Base-by-base conservation (phyloP, 352 stramenopile genomes). In the Phytophthora aleatoria region DNA sequence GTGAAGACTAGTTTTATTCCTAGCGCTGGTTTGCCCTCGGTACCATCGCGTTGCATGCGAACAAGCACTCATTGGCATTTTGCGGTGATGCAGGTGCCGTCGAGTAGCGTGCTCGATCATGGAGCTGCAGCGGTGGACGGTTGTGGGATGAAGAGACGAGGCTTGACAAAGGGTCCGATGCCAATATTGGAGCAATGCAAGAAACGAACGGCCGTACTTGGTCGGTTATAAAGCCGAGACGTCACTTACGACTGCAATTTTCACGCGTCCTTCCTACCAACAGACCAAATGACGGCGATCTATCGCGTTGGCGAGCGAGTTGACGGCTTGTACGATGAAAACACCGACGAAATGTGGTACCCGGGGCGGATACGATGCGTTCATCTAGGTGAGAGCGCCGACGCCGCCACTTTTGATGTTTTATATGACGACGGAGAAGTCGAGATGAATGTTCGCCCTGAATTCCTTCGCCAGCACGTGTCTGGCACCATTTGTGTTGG, bases 291-390 rank as follows among this genome's bases (percentile, higher is more conserved):
- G 66, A 26, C 57, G 31, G 36, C 56, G 38, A 53, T 69, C n/a
- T 75, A 71, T 48, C 45, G 59, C 26, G 77, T 90, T 30, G 83
- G 76, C 28, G 72, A 76, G 39, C 85, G 87, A 28, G 84, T 95
- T 13, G 87, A 95, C 57, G 85, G 81, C 1, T 75, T 95, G 39
- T 95, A 95, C 45, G 87, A 91, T 69, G 81, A 80, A 64, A 93
- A 93, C 63, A 72, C 61, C 8, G 83, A 90, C 64, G 83, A 90
- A 43, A 81, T 92, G 63, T 93, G 86, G 85, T 94, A 94, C 50
- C 83, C 84, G 1, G 87, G 76, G 8, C 60, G 67, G 15, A 67
- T 94, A 53, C 66, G 69, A 24, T 57, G 56, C 13, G 60, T 80
- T 35, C 51, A 89, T 53, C 51, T 11, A 12, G 58, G 50, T n/a